Evolutionary conservation across 2,329 filamentous ascomycete genomes (phyloP).

Genomic region (Ophiostoma quercus): DNA sequence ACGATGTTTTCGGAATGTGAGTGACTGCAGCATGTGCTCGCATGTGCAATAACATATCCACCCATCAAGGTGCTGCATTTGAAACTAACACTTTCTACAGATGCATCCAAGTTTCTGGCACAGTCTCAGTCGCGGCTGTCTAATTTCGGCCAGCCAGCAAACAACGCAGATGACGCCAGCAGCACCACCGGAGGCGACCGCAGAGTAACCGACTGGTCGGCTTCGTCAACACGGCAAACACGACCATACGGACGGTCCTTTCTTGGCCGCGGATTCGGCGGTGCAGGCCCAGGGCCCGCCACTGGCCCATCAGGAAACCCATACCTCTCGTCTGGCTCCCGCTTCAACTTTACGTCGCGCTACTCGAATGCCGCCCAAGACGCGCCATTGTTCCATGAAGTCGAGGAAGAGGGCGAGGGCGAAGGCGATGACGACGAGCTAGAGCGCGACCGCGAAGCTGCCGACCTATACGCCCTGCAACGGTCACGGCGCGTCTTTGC

Average conservation of each 20-base stretch:
- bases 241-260: constrained; percentile 41
- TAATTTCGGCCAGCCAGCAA: constrained; percentile 54
- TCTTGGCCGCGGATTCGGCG: constrained; percentile 36
- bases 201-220: constrained; percentile 36
- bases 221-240: constrained; percentile 31
- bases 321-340: constrained; percentile 67
- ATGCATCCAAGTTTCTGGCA: constrained; percentile 92
- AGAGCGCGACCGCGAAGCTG: constrained; percentile 82
- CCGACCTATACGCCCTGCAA: constrained; percentile 90
- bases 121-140: constrained; percentile 92
- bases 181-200: constrained; percentile 31
- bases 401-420: constrained; percentile 47
- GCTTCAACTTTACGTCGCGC: constrained; percentile 71
- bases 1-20: constrained; percentile 17
- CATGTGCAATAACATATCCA: not conserved
- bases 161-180: constrained; percentile 43
- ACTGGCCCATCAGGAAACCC: constrained; percentile 54
- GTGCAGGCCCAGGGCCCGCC: constrained; percentile 33
- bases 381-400: constrained; percentile 78
- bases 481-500: constrained; percentile 84
- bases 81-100: constrained; percentile 42
- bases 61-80: not conserved
- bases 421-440: constrained; percentile 91
- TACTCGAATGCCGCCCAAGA: constrained; percentile 64
- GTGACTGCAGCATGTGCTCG: not conserved